A percentile compares a stretch with the other conserved stretches of the same genome.
Conservation (phyloP, 768 basidiomycete species). For the Boletus patriciae region DNA sequence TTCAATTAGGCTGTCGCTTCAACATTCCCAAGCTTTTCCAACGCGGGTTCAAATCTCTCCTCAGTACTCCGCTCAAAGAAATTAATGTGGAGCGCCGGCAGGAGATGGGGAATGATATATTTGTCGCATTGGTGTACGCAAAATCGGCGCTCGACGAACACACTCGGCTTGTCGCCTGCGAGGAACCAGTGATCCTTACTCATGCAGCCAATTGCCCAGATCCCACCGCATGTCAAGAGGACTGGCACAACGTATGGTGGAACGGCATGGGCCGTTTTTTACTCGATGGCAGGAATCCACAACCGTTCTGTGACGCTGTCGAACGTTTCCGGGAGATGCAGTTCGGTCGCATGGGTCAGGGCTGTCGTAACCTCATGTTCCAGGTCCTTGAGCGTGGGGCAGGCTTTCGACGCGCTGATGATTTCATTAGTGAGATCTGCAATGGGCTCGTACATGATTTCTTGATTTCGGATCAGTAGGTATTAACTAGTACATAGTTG, state of each 20-base stretch:
- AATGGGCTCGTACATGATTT: too few relatives aligned
- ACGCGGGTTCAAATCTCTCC: neutral
- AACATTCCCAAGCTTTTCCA: neutral
- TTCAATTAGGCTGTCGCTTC: too few relatives aligned
- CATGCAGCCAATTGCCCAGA: neutral
- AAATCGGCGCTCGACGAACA: neutral
- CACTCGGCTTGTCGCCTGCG: neutral
- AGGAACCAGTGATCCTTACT: neutral
- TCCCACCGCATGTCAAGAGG: too few relatives aligned
- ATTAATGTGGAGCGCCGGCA: neutral
- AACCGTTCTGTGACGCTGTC: neutral
- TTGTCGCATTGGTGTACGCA: neutral
- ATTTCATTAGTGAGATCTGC: too few relatives aligned
- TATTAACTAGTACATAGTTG: too few relatives aligned
- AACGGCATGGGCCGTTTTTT: neutral
- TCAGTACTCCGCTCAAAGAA: neutral
- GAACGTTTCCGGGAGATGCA: neutral
- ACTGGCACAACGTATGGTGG: neutral
- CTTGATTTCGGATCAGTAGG: too few relatives aligned
- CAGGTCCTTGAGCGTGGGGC: neutral
- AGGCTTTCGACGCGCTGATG: too few relatives aligned
- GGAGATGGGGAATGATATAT: neutral
- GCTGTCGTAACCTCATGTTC: neutral
- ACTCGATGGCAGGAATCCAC: neutral
- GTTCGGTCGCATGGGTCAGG: neutral